Evolutionary conservation across 1,139 yeast species (phyloP).

Genomic region (Kurtzmaniella natalensis): DNA sequence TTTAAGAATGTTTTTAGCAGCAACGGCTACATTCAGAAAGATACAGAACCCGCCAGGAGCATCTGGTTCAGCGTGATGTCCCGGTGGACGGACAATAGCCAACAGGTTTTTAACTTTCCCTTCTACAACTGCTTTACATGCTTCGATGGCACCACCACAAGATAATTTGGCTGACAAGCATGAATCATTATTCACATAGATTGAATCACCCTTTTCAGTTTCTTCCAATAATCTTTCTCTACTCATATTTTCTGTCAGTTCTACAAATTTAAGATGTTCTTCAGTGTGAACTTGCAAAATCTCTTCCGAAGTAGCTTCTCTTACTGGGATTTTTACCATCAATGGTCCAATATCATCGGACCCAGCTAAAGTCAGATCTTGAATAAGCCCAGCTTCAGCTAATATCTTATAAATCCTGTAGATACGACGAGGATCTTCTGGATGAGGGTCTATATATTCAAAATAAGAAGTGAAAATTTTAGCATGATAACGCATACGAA

Average conservation of each 20-base stretch:
- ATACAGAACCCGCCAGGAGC: slow-evolving; percentile 96
- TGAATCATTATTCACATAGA: slow-evolving; percentile 91
- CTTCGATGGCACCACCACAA: slow-evolving; percentile 97
- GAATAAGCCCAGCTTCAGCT: slow-evolving; percentile 89
- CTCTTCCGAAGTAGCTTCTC: slow-evolving; percentile 87
- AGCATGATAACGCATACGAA: slow-evolving; percentile 95
- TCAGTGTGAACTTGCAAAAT: slow-evolving; percentile 81
- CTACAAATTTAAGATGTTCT: slow-evolving; percentile 72
- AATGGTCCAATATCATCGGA: slow-evolving; percentile 79
- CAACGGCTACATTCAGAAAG: slow-evolving; percentile 95
- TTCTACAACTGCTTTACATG: slow-evolving; percentile 92
- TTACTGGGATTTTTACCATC: slow-evolving; percentile 83
- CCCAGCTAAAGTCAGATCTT: slow-evolving; percentile 78
- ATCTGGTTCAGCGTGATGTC: slow-evolving; percentile 98
- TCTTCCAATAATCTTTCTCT: slow-evolving; percentile 75
- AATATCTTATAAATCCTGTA: slow-evolving; percentile 88
- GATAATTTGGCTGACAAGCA: slow-evolving; percentile 82
- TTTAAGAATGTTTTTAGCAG: slow-evolving; percentile 80
- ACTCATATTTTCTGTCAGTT: slow-evolving; percentile 73
- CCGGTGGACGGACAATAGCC: slow-evolving; percentile 98
- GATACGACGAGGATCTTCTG: slow-evolving; percentile 96
- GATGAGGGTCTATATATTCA: slow-evolving; percentile 97
- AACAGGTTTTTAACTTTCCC: slow-evolving; percentile 86
- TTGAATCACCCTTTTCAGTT: slow-evolving; percentile 91
- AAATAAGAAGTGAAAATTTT: slow-evolving; percentile 87